These are phyloP conservation scores for Quercus tomentella DNA, from an alignment of 331 rosid species.

Conservation along the genomic window DNA sequence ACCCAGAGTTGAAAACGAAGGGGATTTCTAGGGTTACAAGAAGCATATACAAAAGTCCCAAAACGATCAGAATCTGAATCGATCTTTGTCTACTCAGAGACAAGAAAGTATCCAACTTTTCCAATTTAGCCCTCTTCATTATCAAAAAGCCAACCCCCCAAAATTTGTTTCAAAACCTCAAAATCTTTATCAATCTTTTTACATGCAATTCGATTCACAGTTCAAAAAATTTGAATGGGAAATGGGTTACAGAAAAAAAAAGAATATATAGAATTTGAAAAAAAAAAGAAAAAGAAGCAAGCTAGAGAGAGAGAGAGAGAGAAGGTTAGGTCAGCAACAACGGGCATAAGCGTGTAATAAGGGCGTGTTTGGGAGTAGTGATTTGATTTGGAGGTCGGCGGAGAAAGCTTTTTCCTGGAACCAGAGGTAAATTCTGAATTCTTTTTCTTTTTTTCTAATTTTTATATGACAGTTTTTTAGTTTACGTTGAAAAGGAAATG, in stretches of 20 bases:
- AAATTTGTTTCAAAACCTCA: neutral
- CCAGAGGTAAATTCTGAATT: neutral
- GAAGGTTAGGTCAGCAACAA: conserved; percentile 24
- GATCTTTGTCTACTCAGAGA: conserved; percentile 59
- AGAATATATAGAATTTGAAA: neutral
- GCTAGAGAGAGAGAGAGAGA: neutral
- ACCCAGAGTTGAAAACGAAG: conserved; percentile 48
- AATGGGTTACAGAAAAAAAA: neutral
- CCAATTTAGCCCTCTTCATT: conserved; percentile 60
- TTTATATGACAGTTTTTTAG: neutral
- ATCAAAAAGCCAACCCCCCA: neutral
- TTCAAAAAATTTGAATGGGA: neutral
- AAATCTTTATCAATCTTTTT: neutral
- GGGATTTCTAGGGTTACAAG: conserved; percentile 72
- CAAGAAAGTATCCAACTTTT: conserved; percentile 30
- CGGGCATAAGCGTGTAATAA: conserved; percentile 13
- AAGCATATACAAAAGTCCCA: conserved; percentile 51
- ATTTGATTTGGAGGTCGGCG: conserved; percentile 15
- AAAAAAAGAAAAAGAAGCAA: too few species aligned
- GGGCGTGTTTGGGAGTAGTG: neutral
- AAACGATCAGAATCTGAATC: conserved; percentile 51
- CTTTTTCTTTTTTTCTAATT: too few species aligned
- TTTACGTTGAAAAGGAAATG: neutral
- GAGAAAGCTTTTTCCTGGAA: neutral
- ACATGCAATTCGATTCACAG: neutral